Evolutionary conservation across 2,329 filamentous ascomycete species (phyloP).

Genomic region (Ophiostoma sp.): DNA sequence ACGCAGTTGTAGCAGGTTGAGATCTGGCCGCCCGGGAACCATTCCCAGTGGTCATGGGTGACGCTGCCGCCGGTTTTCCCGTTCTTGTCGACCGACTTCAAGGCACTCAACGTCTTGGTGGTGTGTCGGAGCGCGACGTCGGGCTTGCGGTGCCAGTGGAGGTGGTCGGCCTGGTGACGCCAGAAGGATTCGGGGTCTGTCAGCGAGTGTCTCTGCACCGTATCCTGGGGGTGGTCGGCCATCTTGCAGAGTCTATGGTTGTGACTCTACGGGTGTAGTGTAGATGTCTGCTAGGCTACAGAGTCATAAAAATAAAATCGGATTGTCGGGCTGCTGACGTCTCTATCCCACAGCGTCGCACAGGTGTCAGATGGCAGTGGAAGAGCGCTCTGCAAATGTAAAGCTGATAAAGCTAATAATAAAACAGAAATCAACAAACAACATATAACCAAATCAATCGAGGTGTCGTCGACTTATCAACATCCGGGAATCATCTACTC

Average conservation of each 20-base stretch:
- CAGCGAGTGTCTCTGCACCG: slow-evolving; percentile 54
- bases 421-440: not conserved
- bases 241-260: slow-evolving; percentile 27
- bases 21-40: slow-evolving; percentile 85
- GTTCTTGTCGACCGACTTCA: not conserved
- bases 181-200: slow-evolving; percentile 69
- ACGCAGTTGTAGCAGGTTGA: slow-evolving; percentile 90
- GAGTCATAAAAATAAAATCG: not conserved
- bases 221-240: slow-evolving; percentile 41
- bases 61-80: slow-evolving; percentile 38
- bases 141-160: slow-evolving; percentile 78
- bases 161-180: slow-evolving; percentile 64
- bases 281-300: not conserved
- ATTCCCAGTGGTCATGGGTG: slow-evolving; percentile 74
- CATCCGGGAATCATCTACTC: not conserved
- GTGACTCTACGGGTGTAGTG: not conserved
- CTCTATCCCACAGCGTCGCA: not conserved
- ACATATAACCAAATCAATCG: not conserved
- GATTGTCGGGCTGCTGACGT: not conserved
- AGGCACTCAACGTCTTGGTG: slow-evolving; percentile 52
- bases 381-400: too few relatives aligned
- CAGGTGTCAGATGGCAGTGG: not conserved
- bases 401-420: too few relatives aligned
- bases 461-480: slow-evolving; percentile 1
- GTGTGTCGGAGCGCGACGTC: slow-evolving; percentile 53